Base-by-base conservation (phyloP, 306 rosid genomes). In the Mimosa pudica region DNA sequence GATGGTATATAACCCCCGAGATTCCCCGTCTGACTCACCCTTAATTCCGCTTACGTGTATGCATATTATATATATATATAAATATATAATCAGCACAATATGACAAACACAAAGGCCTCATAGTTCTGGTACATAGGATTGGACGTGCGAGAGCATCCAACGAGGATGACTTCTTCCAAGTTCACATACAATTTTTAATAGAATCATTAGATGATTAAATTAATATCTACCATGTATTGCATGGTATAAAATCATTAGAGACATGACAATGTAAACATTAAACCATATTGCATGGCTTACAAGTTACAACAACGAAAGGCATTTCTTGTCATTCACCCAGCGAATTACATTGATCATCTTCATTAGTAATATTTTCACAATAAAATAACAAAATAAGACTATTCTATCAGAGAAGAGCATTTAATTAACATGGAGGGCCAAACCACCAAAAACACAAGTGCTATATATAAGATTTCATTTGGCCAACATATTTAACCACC, bases 401-500 rank as follows among this genome's bases (percentile, higher is more conserved):
- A 58, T 4, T 65, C 5, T 30, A 18, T 61, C 33, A 4, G 24
- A 44, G 30, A 47, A 10, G 44, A 33, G 81, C 82, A 86, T 68
- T 86, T 68, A 80, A 75, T 10, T 1, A 17, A 7, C 11, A 57
- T 57, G 63, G 63, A 18, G 63, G 32, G 20, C 42, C 74, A 80
- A 71, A 82, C 79, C 79, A 81, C 51, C 67, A 83, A 42, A 55
- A 78, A 81, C 75, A 85, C 54, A 63, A 75, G 84, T 79, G 84
- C 84, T 68, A 74, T 57, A 57, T 57, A 57, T 76, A 82, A 82
- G 13, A 77, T 81, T 81, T 55, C 81, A 86, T 86, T 90, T 79
- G 76, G 76, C 73, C 63, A 63, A 81, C 83, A 75, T 76, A 75
- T 82, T 85, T 82, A 85, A 77, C 86, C 18, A 77, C 90, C 86